Base-by-base conservation (phyloP, 163 green algal genomes). In the Chloromonas sp. region DNA sequence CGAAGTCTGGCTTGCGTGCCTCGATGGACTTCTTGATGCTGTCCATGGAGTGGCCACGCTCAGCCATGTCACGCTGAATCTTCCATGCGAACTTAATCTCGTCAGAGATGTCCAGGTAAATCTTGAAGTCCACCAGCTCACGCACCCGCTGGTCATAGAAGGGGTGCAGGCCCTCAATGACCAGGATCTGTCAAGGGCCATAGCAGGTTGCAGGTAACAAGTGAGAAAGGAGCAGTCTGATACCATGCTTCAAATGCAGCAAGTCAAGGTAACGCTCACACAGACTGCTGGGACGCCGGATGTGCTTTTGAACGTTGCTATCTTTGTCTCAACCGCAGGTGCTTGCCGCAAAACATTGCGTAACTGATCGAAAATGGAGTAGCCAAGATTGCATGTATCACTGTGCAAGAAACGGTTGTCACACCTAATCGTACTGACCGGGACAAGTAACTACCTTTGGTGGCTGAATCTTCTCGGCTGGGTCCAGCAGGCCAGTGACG, bases 81-180 rank as follows among this genome's bases (percentile, higher is more conserved):
- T 99, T 99, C 97, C 97, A 99, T 59, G 97, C 96, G 83, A 99
- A 99, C 95, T 99, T 99, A 86, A 98, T 95, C 79, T 99, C 97
- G 88, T 99, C 95, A 78, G 90, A 96, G 92, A 99, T 99, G 91
- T 99, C 97, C 79, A 99, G 93, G 93, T 99, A 99, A 91, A 99
- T 97, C 89, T 95, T 97, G 95, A 99, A 98, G 93, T 99, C 97
- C 59, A 97, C 79, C 81, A 99, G 94, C 36, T 99, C 94, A 15
- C 95, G 91, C 82, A 99, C 97, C 79, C 96, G 95, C 92, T 99
- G 90, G 87, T 99, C 97, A 82, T 95, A 97, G 94, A 99, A 99
- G 84, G 97, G 97, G 92, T 99, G 97, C 81, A 99, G 96, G 82
- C 97, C 97, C 95, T 99, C 97, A 91, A 98, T 97, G 74, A 99